Evolutionary conservation across 2,329 filamentous ascomycete genomes (phyloP).

Genomic region (Exophiala sideris): DNA sequence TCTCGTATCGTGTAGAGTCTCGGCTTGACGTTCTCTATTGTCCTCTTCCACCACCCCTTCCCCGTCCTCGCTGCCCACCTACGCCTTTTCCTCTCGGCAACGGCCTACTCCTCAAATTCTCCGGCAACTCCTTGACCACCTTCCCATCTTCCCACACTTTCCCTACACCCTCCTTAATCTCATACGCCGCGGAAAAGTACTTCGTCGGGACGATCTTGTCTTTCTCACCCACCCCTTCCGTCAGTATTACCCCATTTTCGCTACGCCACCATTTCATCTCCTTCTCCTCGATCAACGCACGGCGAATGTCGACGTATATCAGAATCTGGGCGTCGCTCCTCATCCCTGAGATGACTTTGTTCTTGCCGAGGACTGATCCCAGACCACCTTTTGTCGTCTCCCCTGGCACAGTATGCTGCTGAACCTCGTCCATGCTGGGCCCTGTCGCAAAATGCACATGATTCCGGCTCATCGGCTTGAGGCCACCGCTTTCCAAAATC

Average conservation of each 20-base stretch:
- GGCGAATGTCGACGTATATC: conserved; percentile 70
- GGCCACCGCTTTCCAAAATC: conserved; percentile 72
- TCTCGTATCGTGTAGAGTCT: background rate
- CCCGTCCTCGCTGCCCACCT: conserved; percentile 9
- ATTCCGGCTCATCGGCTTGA: conserved; percentile 76
- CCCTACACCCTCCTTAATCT: conserved; percentile 69
- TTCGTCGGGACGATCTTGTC: conserved; percentile 54
- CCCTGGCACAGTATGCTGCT: conserved; percentile 20
- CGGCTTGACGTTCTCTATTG: background rate
- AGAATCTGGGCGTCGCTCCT: conserved; percentile 71
- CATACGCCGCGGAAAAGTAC: conserved; percentile 69
- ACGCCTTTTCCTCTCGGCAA: conserved; percentile 35
- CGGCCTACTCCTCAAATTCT: conserved; percentile 41
- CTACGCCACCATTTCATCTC: conserved; percentile 71
- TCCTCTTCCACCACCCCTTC: conserved; percentile 8
- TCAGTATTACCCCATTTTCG: conserved; percentile 71
- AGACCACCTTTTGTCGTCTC: background rate
- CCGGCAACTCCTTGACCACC: conserved; percentile 48
- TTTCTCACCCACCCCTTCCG: conserved; percentile 40
- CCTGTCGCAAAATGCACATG: conserved; percentile 89
- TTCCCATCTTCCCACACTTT: conserved; percentile 64
- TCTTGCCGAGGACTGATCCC: conserved; percentile 18
- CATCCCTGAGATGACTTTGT: conserved; percentile 73
- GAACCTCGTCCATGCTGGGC: conserved; percentile 49
- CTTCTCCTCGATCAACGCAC: conserved; percentile 52